Base-by-base conservation (phyloP, 305 asterid species). In the Fraxinus paxiana region DNA sequence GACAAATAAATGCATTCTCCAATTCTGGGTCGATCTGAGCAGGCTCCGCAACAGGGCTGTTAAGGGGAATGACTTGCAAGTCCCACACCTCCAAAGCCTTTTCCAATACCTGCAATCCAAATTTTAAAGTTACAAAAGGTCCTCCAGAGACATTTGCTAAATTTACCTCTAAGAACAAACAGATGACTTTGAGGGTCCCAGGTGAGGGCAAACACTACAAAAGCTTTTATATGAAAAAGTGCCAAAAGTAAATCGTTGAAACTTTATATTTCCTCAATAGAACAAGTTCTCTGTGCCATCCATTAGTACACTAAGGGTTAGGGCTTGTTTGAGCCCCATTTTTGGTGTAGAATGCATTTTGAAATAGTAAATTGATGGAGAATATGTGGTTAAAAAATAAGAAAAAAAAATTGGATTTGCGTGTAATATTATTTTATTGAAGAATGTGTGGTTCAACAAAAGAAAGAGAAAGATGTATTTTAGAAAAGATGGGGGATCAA, bases 11-110 rank as follows among this genome's bases (percentile, higher is more conserved):
- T 22, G 98, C 97, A 76, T 86, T 91, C 88, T 93, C 98, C 83
- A 79, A 89, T 87, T 95, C 97, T 2, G 98, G 98, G 81, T 93
- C 96, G 46, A 92, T 84, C 85, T 93, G 97, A 26, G 97, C 98
- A 3, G 91, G 92, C 87, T 90, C 98, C 1, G 98, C 99, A 81
- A 88, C 92, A 0, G 99, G 99, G 87, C 94, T 92, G 79, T 93
- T 87, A 10, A 94, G 91, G 75, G 97, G 97, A 80, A 94, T 91
- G 79, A 94, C 91, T 86, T 89, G 95, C 85, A 94, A 79, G 86
- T 90, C 97, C 99, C 99, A 95, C 76, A 95, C 98, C 87, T 92
- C 97, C 88, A 92, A 79, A 76, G 96, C 97, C 91, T 95, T 93
- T 72, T 95, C 90, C 74, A 95, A 83, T 83, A 95, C 99, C 99